phyloP scores from a whole-genome alignment of 2,329 filamentous ascomycete genomes.

The Aquanectria penicillioides region DNA sequence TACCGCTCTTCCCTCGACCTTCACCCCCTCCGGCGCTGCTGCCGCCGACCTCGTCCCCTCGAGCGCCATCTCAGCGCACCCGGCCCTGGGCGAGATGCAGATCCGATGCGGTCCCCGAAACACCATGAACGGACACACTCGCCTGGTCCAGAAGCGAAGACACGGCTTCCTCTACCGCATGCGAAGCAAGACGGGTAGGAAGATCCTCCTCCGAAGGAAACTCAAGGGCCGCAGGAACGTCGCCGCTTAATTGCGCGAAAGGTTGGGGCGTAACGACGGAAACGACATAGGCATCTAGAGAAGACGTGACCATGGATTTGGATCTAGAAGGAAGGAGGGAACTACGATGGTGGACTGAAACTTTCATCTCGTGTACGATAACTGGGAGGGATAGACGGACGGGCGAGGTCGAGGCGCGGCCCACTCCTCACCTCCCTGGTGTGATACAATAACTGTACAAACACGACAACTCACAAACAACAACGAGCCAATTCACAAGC shows the following conservation, averaged over 20 bases:
- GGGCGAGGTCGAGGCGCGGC: constrained; percentile 18
- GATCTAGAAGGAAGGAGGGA: not conserved
- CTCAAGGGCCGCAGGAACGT: constrained; percentile 61
- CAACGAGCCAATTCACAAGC: not conserved
- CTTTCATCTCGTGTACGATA: constrained; percentile 37
- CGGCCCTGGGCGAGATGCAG: constrained; percentile 61
- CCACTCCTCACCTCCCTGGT: constrained; percentile 15
- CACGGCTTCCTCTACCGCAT: constrained; percentile 66
- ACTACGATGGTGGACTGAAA: not conserved
- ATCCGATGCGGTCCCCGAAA: constrained; percentile 68
- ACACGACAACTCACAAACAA: constrained; percentile 24
- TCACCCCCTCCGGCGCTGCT: constrained; percentile 42
- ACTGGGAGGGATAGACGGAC: constrained; percentile 17
- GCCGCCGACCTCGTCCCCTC: constrained; percentile 57
- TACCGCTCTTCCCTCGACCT: constrained; percentile 41
- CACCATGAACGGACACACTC: constrained; percentile 64
- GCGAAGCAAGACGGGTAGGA: constrained; percentile 61
- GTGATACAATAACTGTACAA: constrained; percentile 39
- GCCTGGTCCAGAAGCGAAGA: constrained; percentile 68
- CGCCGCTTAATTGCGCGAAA: constrained; percentile 28
- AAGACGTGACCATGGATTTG: not conserved
- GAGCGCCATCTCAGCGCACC: constrained; percentile 61
- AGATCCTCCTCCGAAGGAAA: constrained; percentile 62
- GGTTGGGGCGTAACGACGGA: not conserved
- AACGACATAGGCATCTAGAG: not conserved